Evolutionary conservation across 495 filamentous ascomycete species (phyloP), one percentile per base, ranked within the genome.

Genomic region (Rostrohypoxylon terebratum): DNA sequence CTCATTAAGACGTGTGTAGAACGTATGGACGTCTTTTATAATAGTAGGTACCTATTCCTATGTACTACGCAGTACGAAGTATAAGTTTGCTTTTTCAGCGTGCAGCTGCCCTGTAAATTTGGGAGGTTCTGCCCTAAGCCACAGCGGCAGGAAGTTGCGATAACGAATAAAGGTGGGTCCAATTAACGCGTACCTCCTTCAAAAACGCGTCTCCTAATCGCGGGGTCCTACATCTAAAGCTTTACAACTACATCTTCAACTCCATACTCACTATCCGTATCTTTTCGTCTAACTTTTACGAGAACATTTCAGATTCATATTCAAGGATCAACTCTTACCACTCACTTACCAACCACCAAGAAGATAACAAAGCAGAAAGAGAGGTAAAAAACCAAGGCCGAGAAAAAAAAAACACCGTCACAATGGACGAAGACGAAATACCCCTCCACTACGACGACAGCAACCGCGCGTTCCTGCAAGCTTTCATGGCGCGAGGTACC

Each of bases 401-500:
- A 50, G 10, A 50, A 8, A 50, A 50, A 50, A 20, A 50, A 8
- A 50, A 2, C 57, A 34, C 33, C 36, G 9, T 2, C 59, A 66
- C 36, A 16, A 72, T 75, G 75, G 72, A 72, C 21, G 66, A 74
- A 20, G 67, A 70, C 48, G 73, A 76, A 1, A 47, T 66, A 54
- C 13, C 40, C 21, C 50, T 38, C 20, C 62, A 70, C 20, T 84
- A 82, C 66, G 71, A 77, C 77, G 87, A 97, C 76, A 84, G 85
- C 73, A 92, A 98, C 78, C 92, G 93, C 50, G 94, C 95, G n/a
- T 97, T 99, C 76, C 82, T 98, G 0, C 96, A 99, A 83, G 92
- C 91, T 68, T 92, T 99, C 76, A 87, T 98, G 77, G 89, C 91
- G 2, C 89, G 90, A 16, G 90, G 90, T 7, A 87, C 88, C 21